Conservation (phyloP, 2,329 filamentous ascomycete genomes). For the Nannizziopsis arthrosporioides region DNA sequence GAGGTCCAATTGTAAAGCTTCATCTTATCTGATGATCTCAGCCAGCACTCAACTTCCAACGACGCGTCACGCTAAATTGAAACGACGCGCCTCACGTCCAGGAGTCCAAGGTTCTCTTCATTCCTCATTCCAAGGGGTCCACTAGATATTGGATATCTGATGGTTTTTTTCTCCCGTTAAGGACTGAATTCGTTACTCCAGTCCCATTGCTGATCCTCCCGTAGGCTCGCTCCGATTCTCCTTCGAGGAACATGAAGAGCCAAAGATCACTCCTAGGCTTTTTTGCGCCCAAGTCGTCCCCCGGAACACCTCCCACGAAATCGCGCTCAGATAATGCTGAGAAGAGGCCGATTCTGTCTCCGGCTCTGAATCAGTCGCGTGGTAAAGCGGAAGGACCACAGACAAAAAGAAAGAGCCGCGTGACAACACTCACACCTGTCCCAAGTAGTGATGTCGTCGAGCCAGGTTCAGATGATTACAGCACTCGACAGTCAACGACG, state of each 20-base stretch:
- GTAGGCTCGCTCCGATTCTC: too few species aligned
- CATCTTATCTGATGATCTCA: too few species aligned
- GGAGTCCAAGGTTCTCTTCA: too few species aligned
- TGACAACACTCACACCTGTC: constrained; percentile 53
- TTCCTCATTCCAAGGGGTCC: too few species aligned
- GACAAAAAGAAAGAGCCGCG: constrained; percentile 34
- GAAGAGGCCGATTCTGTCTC: constrained; percentile 11
- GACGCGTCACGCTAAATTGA: too few species aligned
- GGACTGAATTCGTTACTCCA: too few species aligned
- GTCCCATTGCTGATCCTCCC: too few species aligned
- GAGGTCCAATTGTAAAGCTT: too few species aligned
- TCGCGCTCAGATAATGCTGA: constrained; percentile 15
- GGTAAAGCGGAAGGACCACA: constrained; percentile 34
- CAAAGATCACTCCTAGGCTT: constrained; percentile 68
- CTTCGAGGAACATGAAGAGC: constrained; percentile 42
- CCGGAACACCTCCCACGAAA: constrained; percentile 31
- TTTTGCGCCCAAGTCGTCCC: constrained; percentile 50
- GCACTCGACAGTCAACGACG: constrained; percentile 23
- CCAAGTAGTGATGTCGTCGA: constrained; percentile 68
- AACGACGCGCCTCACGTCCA: too few species aligned
- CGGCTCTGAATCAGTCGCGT: constrained; percentile 20
- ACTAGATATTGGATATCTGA: too few species aligned
- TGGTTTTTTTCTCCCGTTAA: too few species aligned
- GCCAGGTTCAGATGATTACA: constrained; percentile 51
- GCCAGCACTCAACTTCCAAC: too few species aligned